A percentile compares a stretch with the other conserved stretches of the same genome.
phyloP scores from a whole-genome alignment of 176 grass and related monocot species.

The Elaeis guineensis region DNA sequence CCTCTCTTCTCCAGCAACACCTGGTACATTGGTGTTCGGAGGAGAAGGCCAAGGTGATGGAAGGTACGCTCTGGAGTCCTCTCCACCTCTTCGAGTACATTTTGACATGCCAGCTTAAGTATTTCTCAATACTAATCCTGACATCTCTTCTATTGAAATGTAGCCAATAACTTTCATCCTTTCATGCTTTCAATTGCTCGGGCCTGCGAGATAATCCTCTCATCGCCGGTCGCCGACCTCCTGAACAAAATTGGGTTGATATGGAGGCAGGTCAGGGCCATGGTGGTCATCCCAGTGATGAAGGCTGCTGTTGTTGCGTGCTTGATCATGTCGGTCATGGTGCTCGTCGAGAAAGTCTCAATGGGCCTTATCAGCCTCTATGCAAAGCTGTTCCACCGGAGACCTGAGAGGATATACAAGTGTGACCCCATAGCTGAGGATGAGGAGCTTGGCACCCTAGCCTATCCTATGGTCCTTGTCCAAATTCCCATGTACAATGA shows the following conservation, averaged over 20 bases:
- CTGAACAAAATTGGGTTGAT: conserved; percentile 2
- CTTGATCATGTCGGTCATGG: conserved; percentile 31
- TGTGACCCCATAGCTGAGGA: conserved; percentile 32
- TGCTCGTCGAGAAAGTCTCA: conserved; percentile 32
- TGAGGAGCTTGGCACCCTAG: conserved; percentile 20
- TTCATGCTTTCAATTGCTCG: no score
- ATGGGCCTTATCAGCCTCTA: conserved; percentile 30
- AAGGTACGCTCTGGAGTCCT: no score
- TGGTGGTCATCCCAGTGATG: conserved; percentile 20
- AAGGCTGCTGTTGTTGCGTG: conserved; percentile 5
- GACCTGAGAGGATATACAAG: conserved; percentile 30
- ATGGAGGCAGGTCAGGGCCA: conserved; percentile 13
- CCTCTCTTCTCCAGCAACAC: no score
- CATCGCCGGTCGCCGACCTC: neutral
- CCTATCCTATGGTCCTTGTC: conserved; percentile 74
- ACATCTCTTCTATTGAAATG: no score
- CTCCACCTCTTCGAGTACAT: no score
- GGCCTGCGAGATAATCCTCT: neutral
- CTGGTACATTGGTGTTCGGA: no score
- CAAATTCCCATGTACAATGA: conserved; percentile 99
- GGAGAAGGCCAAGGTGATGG: no score
- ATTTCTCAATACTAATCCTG: no score
- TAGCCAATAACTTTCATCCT: no score
- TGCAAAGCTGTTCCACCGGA: conserved; percentile 27
- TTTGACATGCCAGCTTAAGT: no score